Evolutionary conservation across 108 stramenopile species (phyloP).

Genomic region (Pelagomonas calceolata): DNA sequence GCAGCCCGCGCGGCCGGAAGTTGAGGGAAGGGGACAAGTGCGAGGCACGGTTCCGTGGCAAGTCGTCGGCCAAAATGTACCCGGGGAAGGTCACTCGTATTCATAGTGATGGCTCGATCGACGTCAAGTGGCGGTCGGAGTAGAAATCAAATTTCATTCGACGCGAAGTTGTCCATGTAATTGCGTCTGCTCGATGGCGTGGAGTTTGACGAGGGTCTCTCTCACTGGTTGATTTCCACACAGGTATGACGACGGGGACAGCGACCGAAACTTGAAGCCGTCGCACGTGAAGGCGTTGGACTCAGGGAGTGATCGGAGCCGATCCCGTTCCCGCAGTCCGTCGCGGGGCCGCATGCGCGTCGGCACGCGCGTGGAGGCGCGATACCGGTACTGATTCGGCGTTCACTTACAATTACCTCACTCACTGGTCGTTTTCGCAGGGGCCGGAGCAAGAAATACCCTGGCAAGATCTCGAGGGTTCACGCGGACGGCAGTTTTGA

Average conservation of each 20-base stretch:
- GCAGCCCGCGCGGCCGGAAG: background rate
- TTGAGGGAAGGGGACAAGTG: slow-evolving; percentile 24
- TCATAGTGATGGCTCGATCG: slow-evolving; percentile 16
- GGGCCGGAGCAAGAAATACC: slow-evolving; percentile 17
- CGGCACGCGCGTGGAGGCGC: slow-evolving; percentile 34
- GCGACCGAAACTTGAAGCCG: background rate
- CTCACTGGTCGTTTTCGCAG: slow-evolving; percentile 15
- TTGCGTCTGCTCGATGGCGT: no score
- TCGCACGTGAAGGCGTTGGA: slow-evolving; percentile 16
- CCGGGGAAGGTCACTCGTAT: slow-evolving; percentile 8
- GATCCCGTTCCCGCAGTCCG: no score
- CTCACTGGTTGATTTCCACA: no score
- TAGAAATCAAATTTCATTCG: no score
- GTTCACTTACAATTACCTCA: slow-evolving; percentile 20
- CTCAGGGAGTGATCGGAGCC: slow-evolving; percentile 12
- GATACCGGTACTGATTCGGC: slow-evolving; percentile 24
- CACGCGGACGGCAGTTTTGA: slow-evolving; percentile 39
- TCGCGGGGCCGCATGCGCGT: background rate
- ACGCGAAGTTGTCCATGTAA: no score
- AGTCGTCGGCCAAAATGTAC: slow-evolving; percentile 7
- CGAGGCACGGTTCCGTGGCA: slow-evolving; percentile 26
- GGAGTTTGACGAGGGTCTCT: no score
- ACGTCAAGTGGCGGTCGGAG: no score
- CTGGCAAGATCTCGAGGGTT: slow-evolving; percentile 19
- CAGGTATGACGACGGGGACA: slow-evolving; percentile 28